These are phyloP conservation scores for Fusarium ambrosium DNA, from an alignment of 2,329 filamentous ascomycete species.

Conservation along the genomic window DNA sequence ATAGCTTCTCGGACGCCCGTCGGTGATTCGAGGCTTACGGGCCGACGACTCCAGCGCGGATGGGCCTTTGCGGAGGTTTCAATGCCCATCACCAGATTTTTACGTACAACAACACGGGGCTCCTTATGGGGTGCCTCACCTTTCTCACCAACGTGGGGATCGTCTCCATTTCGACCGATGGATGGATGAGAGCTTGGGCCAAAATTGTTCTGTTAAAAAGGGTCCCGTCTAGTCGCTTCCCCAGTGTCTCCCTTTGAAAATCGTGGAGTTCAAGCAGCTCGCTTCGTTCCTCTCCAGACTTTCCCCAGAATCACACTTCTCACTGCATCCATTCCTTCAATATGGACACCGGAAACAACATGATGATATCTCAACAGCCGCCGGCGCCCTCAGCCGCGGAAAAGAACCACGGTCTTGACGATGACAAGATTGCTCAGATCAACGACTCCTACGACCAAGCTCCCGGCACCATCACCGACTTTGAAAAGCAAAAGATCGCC, in stretches of 20 bases:
- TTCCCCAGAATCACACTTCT: neutral
- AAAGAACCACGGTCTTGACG: slow-evolving; percentile 2
- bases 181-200: neutral
- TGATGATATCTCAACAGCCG: slow-evolving; percentile 3
- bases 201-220: neutral
- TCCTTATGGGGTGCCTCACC: slow-evolving; percentile 4
- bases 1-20: slow-evolving; percentile 1
- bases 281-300: neutral
- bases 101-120: slow-evolving; percentile 28
- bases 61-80: slow-evolving; percentile 4
- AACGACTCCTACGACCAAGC: slow-evolving; percentile 22
- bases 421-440: slow-evolving; percentile 21
- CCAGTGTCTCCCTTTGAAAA: slow-evolving; percentile 4
- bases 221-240: neutral
- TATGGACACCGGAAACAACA: slow-evolving; percentile 13
- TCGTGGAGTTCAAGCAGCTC: slow-evolving; percentile 2
- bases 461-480: slow-evolving; percentile 28
- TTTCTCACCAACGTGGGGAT: slow-evolving; percentile 4
- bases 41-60: neutral
- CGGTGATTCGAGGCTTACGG: slow-evolving; percentile 4
- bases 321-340: neutral
- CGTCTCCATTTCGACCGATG: slow-evolving; percentile 5
- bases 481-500: slow-evolving; percentile 31
- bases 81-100: slow-evolving; percentile 27
- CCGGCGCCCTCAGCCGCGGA: neutral